Conservation (phyloP, 768 basidiomycete genomes). For the Mycena latifolia region DNA sequence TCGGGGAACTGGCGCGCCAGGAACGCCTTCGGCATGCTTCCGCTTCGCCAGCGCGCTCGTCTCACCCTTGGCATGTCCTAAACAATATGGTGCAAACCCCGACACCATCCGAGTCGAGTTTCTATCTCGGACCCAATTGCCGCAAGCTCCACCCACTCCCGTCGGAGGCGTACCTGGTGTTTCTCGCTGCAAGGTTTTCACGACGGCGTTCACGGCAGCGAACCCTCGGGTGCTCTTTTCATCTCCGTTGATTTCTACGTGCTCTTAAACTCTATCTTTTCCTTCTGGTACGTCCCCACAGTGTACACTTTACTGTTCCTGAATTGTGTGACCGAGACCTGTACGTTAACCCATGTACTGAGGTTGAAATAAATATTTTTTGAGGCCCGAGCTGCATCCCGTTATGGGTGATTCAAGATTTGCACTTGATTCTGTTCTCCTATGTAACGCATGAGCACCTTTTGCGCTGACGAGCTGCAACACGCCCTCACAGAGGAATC, state of each 20-base stretch:
- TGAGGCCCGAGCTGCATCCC: too few species aligned
- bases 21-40: not conserved
- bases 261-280: conserved; percentile 13
- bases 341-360: not conserved
- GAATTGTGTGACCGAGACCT: not conserved
- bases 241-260: conserved; percentile 6
- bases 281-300: not conserved
- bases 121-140: conserved; percentile 6
- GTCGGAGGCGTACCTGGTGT: conserved; percentile 8
- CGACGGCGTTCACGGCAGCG: conserved; percentile 6
- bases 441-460: conserved; percentile 38
- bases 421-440: not conserved
- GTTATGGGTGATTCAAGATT: not conserved
- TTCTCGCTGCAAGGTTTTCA: not conserved
- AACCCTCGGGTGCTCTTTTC: conserved; percentile 5
- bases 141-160: conserved; percentile 1
- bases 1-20: conserved; percentile 15
- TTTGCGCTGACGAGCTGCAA: conserved; percentile 64
- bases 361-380: not conserved
- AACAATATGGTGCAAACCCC: too few species aligned
- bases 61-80: not conserved
- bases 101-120: not conserved
- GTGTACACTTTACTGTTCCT: not conserved
- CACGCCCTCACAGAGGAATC: conserved; percentile 69
- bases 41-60: not conserved